Base-by-base conservation (phyloP, 2,329 filamentous ascomycete species). In the Dactylellina sp. region DNA sequence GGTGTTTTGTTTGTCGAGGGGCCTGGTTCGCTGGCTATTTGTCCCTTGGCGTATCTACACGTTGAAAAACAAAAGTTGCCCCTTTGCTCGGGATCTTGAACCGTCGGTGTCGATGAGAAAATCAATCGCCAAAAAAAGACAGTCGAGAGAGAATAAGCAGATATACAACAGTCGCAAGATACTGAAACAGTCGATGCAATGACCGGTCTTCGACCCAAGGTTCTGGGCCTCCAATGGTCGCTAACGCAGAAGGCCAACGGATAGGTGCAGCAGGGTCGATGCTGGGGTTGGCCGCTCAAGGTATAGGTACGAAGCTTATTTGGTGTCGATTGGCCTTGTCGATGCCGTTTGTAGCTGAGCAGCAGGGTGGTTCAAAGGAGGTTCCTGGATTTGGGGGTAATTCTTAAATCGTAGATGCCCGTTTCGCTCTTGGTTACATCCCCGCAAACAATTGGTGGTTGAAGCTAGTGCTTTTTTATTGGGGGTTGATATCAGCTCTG, bases 221-320 rank as follows among this genome's bases (percentile, higher is more conserved):
- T 61, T 60, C 66, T 49, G 66, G 66, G 60, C 52, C 55, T 14
- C 57, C 40, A 39, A 6, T 52, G 39, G 60, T 72, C 66, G 66
- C 66, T 72, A 72, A 72, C 32, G 42, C 46, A 56, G 32, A 65
- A 65, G 56, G 40, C 56, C 56, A 50, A 49, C 60, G 53, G 47
- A 59, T 49, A 65, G 59, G 44, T 65, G 68, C 68, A 72, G 60
- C 68, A 72, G 47, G 68, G 68, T 60, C 68, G 68, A 64, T 72
- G 59, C 68, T 35, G 37, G 60, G 52, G 53, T 12, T 14, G 37
- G 24, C 57, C 40, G 42, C 60, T 57, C 52, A 57, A 59, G 62
- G 53, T 46, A 55, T 53, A 65, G 49, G 37, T 32, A 32, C 28
- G 9, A 32, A 5, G 28, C 37, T 49, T 24, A 12, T n/a, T n/a